Base-by-base conservation (phyloP, 352 stramenopile species). In the Globisporangium apiculatum region DNA sequence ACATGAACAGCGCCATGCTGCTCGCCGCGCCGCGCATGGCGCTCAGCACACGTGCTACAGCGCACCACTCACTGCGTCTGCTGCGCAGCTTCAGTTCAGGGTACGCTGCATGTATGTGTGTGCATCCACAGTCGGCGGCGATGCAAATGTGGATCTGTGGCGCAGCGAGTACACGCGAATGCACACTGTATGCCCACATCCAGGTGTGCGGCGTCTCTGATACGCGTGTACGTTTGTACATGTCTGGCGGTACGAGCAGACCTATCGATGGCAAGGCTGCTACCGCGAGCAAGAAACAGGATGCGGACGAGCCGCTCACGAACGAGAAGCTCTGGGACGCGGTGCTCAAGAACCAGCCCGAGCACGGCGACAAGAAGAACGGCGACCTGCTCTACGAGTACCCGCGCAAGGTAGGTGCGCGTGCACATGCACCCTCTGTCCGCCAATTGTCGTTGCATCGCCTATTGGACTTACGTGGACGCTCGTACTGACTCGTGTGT, bases 311-410 rank as follows among this genome's bases (percentile, higher is more conserved):
- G 54, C 68, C 76, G 31, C 49, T 86, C 50, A 88, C 78, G 57
- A 89, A 89, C 65, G 74, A 79, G 48, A 81, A 83, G 53, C 62
- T 93, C 52, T 90, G 83, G 77, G 76, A 89, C 57, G 76, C 73
- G 5, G 78, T 91, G 46, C 66, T 89, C 35, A 56, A 68, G 31
- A 73, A 79, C 56, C 75, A 89, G 18, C 69, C 72, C 9, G 73
- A 86, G 53, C 66, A 84, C 35, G 57, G 65, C 18, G 72, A 84
- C 42, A 54, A 60, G 38, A 71, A 74, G 60, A 76, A 79, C 41
- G 73, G 83, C 46, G 84, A 94, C 48, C 51, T 94, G 61, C 70
- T 94, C 15, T 94, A 94, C 55, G 84, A 94, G 55, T 89, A 89
- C 56, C 75, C 78, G 45, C 84, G 76, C 68, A 94, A 94, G 76